phyloP scores from a whole-genome alignment of 2,329 filamentous ascomycete species.

The Teratosphaeriaceae sp. region DNA sequence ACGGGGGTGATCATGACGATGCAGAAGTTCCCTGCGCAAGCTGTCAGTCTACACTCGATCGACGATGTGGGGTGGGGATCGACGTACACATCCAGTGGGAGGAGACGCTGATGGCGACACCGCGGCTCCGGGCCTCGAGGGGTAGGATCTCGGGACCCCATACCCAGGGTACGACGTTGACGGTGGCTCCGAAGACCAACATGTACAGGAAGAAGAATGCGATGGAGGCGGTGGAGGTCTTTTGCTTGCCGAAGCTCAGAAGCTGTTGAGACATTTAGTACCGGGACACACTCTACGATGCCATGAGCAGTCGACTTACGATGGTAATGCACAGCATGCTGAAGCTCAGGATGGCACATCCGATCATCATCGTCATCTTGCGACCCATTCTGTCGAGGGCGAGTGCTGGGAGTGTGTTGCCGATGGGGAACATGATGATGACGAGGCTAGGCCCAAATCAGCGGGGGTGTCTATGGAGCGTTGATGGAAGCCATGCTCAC shows the following conservation, averaged over 20 bases:
- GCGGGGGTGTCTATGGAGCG: too few relatives aligned
- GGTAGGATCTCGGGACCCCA: constrained; percentile 43
- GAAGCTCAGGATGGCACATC: constrained; percentile 19
- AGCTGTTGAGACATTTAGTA: constrained; percentile 12
- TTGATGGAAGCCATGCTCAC: too few relatives aligned
- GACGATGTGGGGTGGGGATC: too few relatives aligned
- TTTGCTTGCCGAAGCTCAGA: constrained; percentile 34
- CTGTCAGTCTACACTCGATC: too few relatives aligned
- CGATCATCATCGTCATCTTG: constrained; percentile 21
- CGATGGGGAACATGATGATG: too few relatives aligned
- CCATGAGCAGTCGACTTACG: background rate
- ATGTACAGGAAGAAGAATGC: constrained; percentile 42
- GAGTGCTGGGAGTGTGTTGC: constrained; percentile 38
- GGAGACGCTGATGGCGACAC: constrained; percentile 40
- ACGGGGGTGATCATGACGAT: constrained; percentile 45
- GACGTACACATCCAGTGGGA: constrained; percentile 40
- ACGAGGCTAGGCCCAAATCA: too few relatives aligned
- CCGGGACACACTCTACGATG: too few relatives aligned
- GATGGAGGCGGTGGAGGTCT: constrained; percentile 36
- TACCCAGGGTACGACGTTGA: constrained; percentile 18
- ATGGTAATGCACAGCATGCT: constrained; percentile 32
- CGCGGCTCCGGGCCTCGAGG: constrained; percentile 41
- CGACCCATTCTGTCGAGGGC: constrained; percentile 34
- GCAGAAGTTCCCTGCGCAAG: too few relatives aligned
- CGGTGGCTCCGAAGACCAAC: constrained; percentile 22